Conservation (phyloP, 768 basidiomycete genomes). For the Panellus pusillus region DNA sequence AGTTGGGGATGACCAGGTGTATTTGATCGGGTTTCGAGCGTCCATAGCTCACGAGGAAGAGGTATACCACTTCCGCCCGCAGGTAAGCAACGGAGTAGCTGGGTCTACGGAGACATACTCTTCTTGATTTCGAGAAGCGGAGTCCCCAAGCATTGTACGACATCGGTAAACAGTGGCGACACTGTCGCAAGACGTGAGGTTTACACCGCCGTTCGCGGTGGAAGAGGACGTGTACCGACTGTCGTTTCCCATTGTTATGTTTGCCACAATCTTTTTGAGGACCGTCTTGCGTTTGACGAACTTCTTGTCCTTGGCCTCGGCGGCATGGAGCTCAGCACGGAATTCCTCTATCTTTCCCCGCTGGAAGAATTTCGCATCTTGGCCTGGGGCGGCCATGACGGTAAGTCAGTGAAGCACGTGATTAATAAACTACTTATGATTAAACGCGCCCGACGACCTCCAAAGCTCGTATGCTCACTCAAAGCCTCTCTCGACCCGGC, state of each 20-base stretch:
- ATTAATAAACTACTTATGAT: constrained; percentile 1
- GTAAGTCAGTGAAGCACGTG: constrained; percentile 1
- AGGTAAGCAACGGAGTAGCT: constrained; percentile 1
- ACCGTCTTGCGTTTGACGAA: constrained; percentile 90
- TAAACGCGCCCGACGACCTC: constrained; percentile 9
- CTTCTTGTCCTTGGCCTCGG: constrained; percentile 96
- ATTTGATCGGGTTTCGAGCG: constrained; percentile 92
- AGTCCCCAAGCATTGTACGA: constrained; percentile 92
- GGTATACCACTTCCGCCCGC: constrained; percentile 80
- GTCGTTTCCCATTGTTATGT: constrained; percentile 99
- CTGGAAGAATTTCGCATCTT: constrained; percentile 91
- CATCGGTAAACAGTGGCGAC: constrained; percentile 94
- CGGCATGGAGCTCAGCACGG: constrained; percentile 85
- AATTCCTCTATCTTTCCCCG: constrained; percentile 95
- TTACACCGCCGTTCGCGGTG: constrained; percentile 19
- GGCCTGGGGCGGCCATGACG: constrained; percentile 54
- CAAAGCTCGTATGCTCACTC: constrained; percentile 24
- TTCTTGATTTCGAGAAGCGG: constrained; percentile 98
- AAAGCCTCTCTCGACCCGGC: constrained; percentile 28
- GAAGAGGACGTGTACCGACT: constrained; percentile 60
- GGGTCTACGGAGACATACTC: constrained; percentile 56
- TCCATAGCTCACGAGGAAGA: constrained; percentile 97
- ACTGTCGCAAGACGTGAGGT: constrained; percentile 45
- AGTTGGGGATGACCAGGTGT: constrained; percentile 85
- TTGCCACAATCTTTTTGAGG: constrained; percentile 96